These are phyloP conservation scores for Salvia splendens DNA, from an alignment of 257 asterid genomes.

Conservation along the genomic window DNA sequence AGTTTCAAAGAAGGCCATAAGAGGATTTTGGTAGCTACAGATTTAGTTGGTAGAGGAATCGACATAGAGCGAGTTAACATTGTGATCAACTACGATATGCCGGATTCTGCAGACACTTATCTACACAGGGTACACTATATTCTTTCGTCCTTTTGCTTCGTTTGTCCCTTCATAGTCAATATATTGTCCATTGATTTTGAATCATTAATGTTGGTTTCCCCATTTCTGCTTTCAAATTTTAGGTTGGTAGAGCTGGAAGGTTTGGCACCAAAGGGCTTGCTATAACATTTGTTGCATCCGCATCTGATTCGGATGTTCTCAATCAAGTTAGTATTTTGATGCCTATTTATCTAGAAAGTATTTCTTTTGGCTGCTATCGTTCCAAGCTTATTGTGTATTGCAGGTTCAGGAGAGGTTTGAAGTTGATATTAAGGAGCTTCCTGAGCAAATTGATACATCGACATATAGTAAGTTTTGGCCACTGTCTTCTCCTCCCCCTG, in stretches of 20 bases:
- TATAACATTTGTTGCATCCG: conserved; percentile 86
- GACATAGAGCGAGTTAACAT: no score
- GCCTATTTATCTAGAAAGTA: background rate
- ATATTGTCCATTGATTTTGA: background rate
- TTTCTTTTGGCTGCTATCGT: conserved; percentile 12
- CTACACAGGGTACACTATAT: no score
- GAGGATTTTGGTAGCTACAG: no score
- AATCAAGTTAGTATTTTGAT: conserved; percentile 56
- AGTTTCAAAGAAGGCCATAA: no score
- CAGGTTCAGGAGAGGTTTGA: conserved; percentile 62
- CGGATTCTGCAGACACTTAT: no score
- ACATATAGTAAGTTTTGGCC: conserved; percentile 67
- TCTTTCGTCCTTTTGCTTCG: background rate
- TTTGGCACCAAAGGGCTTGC: conserved; percentile 97
- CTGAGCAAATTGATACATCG: conserved; percentile 94
- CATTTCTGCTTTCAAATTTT: background rate
- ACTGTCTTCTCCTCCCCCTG: no score
- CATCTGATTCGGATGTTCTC: conserved; percentile 91
- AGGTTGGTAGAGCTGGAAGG: conserved; percentile 98
- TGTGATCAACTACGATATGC: no score
- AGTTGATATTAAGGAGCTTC: conserved; percentile 68
- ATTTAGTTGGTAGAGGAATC: no score
- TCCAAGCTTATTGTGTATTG: conserved; percentile 1
- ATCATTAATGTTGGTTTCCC: background rate
- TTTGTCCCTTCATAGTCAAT: background rate